These are phyloP conservation scores for Citeromyces matritensis DNA, from an alignment of 805 yeast species.

Conservation along the genomic window DNA sequence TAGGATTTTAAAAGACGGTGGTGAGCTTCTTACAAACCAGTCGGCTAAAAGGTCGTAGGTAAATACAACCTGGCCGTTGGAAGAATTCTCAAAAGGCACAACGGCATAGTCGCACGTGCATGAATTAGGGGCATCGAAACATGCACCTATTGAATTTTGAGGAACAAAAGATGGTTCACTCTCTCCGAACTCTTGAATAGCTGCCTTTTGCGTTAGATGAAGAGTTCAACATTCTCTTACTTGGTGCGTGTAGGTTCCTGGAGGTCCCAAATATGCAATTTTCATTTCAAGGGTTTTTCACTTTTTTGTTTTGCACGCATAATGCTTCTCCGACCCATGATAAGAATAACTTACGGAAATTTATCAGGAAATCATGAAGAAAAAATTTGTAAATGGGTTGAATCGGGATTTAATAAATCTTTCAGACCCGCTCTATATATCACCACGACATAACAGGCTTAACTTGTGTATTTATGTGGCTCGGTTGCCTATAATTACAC, in stretches of 20 bases:
- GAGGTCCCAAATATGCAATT: constrained; percentile 77
- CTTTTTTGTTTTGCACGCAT: no score
- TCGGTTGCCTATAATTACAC: no score
- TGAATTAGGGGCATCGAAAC: constrained; percentile 39
- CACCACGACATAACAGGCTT: no score
- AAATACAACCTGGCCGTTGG: constrained; percentile 85
- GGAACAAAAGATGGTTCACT: constrained; percentile 13
- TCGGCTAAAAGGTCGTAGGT: constrained; percentile 75
- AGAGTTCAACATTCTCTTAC: constrained; percentile 16
- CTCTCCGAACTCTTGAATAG: constrained; percentile 20
- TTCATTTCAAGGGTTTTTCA: constrained; percentile 10
- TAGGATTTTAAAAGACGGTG: constrained; percentile 33
- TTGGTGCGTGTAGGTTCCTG: constrained; percentile 88
- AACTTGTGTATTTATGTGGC: no score
- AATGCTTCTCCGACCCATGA: no score
- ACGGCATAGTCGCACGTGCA: constrained; percentile 49
- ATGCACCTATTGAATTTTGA: constrained; percentile 34
- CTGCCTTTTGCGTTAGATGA: constrained; percentile 21
- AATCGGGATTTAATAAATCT: no score
- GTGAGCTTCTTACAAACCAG: constrained; percentile 22
- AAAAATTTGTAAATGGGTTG: no score
- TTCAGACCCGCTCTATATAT: no score
- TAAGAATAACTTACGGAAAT: no score
- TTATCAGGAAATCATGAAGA: no score
- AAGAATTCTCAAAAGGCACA: constrained; percentile 87